Conservation (phyloP, 108 stramenopile species). For the Cyclotella distinguenda region DNA sequence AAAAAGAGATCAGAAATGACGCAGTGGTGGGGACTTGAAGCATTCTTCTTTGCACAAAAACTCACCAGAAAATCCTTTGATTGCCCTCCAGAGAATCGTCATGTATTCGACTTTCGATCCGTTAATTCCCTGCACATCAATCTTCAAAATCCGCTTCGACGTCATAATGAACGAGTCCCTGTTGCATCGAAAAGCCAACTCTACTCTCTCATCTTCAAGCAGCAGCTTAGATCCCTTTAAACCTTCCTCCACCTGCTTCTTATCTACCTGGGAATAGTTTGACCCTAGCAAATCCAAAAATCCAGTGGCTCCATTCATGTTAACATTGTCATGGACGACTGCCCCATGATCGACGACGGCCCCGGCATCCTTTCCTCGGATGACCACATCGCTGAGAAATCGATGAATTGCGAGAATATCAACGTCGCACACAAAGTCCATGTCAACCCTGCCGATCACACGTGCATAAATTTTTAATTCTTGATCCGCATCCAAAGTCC, state of each 20-base stretch:
- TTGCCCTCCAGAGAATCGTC: slow-evolving; percentile 55
- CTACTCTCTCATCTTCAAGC: slow-evolving; percentile 44
- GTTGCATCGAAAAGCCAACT: slow-evolving; percentile 55
- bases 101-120: slow-evolving; percentile 54
- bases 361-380: slow-evolving; percentile 30
- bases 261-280: slow-evolving; percentile 43
- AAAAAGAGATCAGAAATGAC: not conserved
- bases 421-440: slow-evolving; percentile 44
- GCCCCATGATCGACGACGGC: slow-evolving; percentile 14
- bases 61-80: slow-evolving; percentile 61
- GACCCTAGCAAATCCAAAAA: slow-evolving; percentile 55
- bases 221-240: slow-evolving; percentile 38
- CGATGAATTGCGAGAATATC: slow-evolving; percentile 43
- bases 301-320: slow-evolving; percentile 15
- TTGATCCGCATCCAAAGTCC: slow-evolving; percentile 41
- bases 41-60: not conserved
- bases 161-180: slow-evolving; percentile 50
- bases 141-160: slow-evolving; percentile 34
- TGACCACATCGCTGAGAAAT: slow-evolving; percentile 38
- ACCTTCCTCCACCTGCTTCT: slow-evolving; percentile 19
- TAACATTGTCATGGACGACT: slow-evolving; percentile 6
- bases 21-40: not conserved
- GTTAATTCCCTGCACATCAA: slow-evolving; percentile 51
- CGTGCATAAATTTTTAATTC: slow-evolving; percentile 38
- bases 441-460: slow-evolving; percentile 30